Evolutionary conservation across 208 protist genomes (phyloP), one percentile per base, ranked within the genome.

Genomic region (Angomonas ambiguus): DNA sequence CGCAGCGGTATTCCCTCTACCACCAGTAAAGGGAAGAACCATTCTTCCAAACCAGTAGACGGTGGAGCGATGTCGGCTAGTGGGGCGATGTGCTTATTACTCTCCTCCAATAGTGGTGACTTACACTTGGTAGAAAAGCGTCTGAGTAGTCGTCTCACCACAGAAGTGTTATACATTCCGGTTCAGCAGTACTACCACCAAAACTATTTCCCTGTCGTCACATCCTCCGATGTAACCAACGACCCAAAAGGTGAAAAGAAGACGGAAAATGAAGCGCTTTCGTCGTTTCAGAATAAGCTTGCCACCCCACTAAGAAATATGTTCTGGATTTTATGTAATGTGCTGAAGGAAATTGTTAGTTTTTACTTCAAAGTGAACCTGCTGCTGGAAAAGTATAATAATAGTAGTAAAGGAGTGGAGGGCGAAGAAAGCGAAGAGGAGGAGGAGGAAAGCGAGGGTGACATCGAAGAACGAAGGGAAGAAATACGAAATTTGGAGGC

Each of bases 51-150:
- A n/a, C n/a, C n/a, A n/a, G n/a, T n/a, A n/a, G n/a, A n/a, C n/a
- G n/a, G n/a, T n/a, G n/a, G n/a, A n/a, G n/a, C n/a, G n/a, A n/a
- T n/a, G n/a, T n/a, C n/a, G n/a, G n/a, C n/a, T n/a, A n/a, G n/a
- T n/a, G n/a, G 83, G 11, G 87, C 82, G 11, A 65, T 94, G 32
- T 84, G 81, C 1, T 72, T 94, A 11, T 70, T 94, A 32, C 76
- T 94, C 51, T 80, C 85, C 18, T 86, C 77, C 61, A 75, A 76
- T 33, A 80, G 83, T 2, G 83, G 85, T 8, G 88, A 94, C 58
- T 76, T 91, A 20, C 77, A 82, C 0, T 78, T 88, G 41, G 67
- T 94, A 62, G 84, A 94, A 71, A 94, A 94, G 69, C 82, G 88
- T 1, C 75, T 94, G 2, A 91, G 84, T 51, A 92, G 85, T 66